A percentile compares a stretch with the other conserved stretches of the same genome.
phyloP scores from a whole-genome alignment of 1,284 basidiomycete genomes.

The Pseudozyma tsukubaensis region DNA sequence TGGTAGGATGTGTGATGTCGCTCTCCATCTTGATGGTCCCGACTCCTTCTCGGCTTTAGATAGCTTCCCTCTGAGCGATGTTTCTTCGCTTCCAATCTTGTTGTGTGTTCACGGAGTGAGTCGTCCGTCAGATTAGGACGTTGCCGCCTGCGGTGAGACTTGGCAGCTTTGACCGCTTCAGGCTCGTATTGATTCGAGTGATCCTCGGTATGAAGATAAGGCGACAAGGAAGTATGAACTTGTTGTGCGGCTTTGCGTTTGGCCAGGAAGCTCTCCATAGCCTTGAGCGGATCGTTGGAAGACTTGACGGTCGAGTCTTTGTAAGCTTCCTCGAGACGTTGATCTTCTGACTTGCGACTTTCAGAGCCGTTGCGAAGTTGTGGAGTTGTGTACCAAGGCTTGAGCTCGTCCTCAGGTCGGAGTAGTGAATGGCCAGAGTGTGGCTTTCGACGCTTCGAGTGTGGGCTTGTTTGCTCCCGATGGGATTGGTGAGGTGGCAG shows the following conservation, averaged over 20 bases:
- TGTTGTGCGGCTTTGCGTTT: slow-evolving; percentile 33
- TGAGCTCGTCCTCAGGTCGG: slow-evolving; percentile 44
- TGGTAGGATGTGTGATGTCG: not conserved
- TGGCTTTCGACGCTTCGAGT: not conserved
- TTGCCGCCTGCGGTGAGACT: slow-evolving; percentile 3
- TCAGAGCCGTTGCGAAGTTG: slow-evolving; percentile 52
- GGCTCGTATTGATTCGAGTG: slow-evolving; percentile 35
- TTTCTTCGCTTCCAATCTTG: not conserved
- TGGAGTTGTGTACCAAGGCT: slow-evolving; percentile 57
- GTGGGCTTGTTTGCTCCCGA: not conserved
- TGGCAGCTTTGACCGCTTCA: slow-evolving; percentile 42
- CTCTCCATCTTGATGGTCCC: not conserved
- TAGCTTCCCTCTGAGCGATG: too few relatives aligned
- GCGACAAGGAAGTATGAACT: not conserved
- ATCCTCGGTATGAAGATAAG: not conserved
- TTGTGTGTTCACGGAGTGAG: too few relatives aligned
- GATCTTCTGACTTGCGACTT: slow-evolving; percentile 45
- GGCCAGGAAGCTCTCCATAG: slow-evolving; percentile 42
- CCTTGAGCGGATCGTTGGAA: slow-evolving; percentile 56
- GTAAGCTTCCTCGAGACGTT: slow-evolving; percentile 52
- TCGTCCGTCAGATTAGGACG: not conserved
- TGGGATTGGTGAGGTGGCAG: not conserved
- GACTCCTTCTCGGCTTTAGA: not conserved
- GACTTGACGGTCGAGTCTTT: slow-evolving; percentile 50
- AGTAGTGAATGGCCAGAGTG: slow-evolving; percentile 21